Evolutionary conservation across 1,284 basidiomycete genomes (phyloP), one percentile per base, ranked within the genome.

Genomic region (Ceratobasidium sp.): DNA sequence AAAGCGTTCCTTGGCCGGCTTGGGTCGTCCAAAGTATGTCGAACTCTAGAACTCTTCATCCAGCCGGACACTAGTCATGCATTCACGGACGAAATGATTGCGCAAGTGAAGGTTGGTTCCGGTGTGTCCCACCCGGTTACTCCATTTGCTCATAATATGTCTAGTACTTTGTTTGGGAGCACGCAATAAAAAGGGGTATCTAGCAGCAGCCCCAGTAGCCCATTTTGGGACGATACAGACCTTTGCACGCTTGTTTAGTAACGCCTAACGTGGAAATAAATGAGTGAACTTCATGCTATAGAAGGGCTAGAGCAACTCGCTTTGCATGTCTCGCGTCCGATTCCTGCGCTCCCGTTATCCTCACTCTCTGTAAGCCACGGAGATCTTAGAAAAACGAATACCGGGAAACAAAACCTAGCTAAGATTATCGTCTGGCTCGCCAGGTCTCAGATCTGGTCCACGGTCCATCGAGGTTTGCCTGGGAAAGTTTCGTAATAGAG

Each of bases 31-130:
- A 17, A 75, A 15, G 56, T 64, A 17, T 72, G 71, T 17, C 80
- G 78, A n/a, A 72, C 67, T 7, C 76, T 83, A 48, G 81, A 84
- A 48, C 79, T 82, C 29, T 81, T 77, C 71, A 79, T 83, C 0
- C 80, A 84, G 78, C 79, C 82, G 0, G 79, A 80, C 0, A 77
- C 78, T 15, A 84, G 84, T 1, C 85, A 86, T 78, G 80, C 78
- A 2, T 80, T 81, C 59, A 82, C 83, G 8, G 74, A 67, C 1
- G 82, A 84, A 72, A 84, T 85, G 84, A 78, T 83, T 33, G 62
- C 75, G 56, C 74, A 77, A 53, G 67, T 56, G 5, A 59, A 59
- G 22, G 67, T 60, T 41, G 36, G 36, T 41, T 41, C 36, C 11
- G 36, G 36, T 41, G 4, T 11, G 36, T 11, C 36, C 11, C 6